A percentile compares a stretch with the other conserved stretches of the same genome.
Conservation (phyloP, 2,329 filamentous ascomycete species). For the Chaetomium olivaceum region DNA sequence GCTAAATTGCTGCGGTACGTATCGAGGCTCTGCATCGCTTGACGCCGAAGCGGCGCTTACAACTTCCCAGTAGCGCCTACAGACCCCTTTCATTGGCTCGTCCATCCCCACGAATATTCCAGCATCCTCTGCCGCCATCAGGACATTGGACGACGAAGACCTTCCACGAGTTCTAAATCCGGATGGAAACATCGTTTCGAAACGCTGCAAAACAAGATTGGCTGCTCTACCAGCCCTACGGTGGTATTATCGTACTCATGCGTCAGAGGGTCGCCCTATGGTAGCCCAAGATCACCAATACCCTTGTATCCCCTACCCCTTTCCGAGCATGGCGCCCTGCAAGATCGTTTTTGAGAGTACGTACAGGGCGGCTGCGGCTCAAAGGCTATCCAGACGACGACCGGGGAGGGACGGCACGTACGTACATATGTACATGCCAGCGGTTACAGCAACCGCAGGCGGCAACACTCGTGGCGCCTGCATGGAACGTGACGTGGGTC, state of each 20-base stretch:
- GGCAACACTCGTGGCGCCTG: slow-evolving; percentile 9
- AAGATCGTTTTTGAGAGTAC: slow-evolving; percentile 8
- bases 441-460: slow-evolving; percentile 12
- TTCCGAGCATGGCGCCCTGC: slow-evolving; percentile 16
- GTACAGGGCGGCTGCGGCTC: slow-evolving; percentile 21
- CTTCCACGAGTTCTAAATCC: slow-evolving; percentile 15
- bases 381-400: slow-evolving; percentile 13
- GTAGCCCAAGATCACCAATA: slow-evolving; percentile 5
- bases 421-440: background rate
- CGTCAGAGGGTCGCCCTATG: background rate
- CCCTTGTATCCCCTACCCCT: slow-evolving; percentile 4
- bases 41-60: slow-evolving; percentile 25
- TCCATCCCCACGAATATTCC: background rate
- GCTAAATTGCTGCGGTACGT: slow-evolving; percentile 6
- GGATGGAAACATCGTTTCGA: slow-evolving; percentile 25
- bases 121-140: slow-evolving; percentile 1
- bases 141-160: slow-evolving; percentile 24
- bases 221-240: slow-evolving; percentile 9
- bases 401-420: background rate
- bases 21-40: slow-evolving; percentile 23
- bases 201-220: slow-evolving; percentile 16
- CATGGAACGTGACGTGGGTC: background rate
- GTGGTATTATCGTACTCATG: slow-evolving; percentile 20
- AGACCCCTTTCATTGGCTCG: slow-evolving; percentile 23
- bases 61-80: slow-evolving; percentile 14